Evolutionary conservation across 768 basidiomycete species (phyloP).

Genomic region (Rhodotorula paludigena): DNA sequence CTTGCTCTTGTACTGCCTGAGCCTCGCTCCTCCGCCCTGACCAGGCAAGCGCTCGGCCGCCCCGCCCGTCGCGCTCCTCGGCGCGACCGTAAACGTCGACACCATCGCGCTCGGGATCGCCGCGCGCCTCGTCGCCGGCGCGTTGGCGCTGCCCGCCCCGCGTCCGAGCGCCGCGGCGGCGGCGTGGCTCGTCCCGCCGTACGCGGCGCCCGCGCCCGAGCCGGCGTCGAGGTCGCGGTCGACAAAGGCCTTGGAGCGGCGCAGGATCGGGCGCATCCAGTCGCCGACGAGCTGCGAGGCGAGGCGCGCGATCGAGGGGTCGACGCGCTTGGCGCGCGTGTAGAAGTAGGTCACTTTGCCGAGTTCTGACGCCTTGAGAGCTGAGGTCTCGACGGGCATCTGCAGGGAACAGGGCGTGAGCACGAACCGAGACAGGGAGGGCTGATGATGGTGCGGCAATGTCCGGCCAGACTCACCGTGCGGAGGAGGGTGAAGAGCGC

Average conservation of each 20-base stretch:
- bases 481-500: constrained; percentile 76
- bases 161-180: constrained; percentile 54
- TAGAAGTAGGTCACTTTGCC: constrained; percentile 91
- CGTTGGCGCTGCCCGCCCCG: constrained; percentile 49
- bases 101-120: constrained; percentile 72
- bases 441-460: neutral
- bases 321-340: constrained; percentile 87
- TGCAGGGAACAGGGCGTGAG: constrained; percentile 26
- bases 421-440: neutral
- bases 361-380: constrained; percentile 83
- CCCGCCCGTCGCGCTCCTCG: constrained; percentile 44
- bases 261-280: constrained; percentile 90
- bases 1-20: constrained; percentile 38
- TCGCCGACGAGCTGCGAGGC: constrained; percentile 76
- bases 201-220: constrained; percentile 52
- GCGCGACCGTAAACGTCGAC: constrained; percentile 75
- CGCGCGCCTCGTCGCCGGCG: constrained; percentile 65
- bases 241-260: constrained; percentile 53
- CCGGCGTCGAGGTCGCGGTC: constrained; percentile 59
- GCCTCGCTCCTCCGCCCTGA: constrained; percentile 18
- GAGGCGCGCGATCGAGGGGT: constrained; percentile 69
- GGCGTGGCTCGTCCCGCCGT: constrained; percentile 60
- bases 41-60: constrained; percentile 4
- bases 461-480: constrained; percentile 51
- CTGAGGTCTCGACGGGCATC: constrained; percentile 86